Evolutionary conservation across 2,329 filamentous ascomycete species (phyloP).

Genomic region (Penicillium italicum): DNA sequence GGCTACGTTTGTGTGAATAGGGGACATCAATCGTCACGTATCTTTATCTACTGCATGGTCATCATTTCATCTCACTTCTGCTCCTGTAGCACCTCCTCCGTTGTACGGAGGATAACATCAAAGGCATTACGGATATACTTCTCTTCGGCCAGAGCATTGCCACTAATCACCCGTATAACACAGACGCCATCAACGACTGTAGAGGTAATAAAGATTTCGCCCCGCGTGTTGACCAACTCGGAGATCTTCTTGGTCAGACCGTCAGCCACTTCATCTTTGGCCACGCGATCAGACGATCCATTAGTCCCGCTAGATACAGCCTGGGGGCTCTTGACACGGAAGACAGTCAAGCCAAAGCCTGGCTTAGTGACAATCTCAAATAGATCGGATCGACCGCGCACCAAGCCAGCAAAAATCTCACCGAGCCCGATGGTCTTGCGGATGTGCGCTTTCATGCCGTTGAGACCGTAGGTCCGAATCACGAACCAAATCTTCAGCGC

Average conservation of each 20-base stretch:
- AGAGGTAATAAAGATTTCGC: slow-evolving; percentile 78
- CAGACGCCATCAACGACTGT: slow-evolving; percentile 69
- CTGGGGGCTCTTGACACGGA: slow-evolving; percentile 56
- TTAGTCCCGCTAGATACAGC: slow-evolving; percentile 11
- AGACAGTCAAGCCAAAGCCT: slow-evolving; percentile 73
- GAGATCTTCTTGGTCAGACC: slow-evolving; percentile 69
- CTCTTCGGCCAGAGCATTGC: slow-evolving; percentile 66
- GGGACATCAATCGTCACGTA: neutral
- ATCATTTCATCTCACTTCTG: neutral
- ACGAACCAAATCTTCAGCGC: slow-evolving; percentile 96
- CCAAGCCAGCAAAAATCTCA: slow-evolving; percentile 63
- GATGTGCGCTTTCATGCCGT: slow-evolving; percentile 71
- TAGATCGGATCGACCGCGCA: slow-evolving; percentile 61
- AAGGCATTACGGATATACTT: slow-evolving; percentile 70
- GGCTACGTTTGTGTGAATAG: neutral
- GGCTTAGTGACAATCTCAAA: slow-evolving; percentile 74
- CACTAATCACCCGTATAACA: slow-evolving; percentile 77
- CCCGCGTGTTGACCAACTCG: slow-evolving; percentile 67
- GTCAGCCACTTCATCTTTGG: slow-evolving; percentile 58
- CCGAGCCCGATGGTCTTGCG: slow-evolving; percentile 65
- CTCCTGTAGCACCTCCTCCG: slow-evolving; percentile 51
- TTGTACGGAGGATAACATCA: slow-evolving; percentile 63
- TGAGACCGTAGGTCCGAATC: slow-evolving; percentile 73
- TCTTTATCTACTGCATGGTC: neutral
- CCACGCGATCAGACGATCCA: slow-evolving; percentile 16